These are phyloP conservation scores for Malania oleifera DNA, from an alignment of 164 flowering plant species.

Conservation along the genomic window DNA sequence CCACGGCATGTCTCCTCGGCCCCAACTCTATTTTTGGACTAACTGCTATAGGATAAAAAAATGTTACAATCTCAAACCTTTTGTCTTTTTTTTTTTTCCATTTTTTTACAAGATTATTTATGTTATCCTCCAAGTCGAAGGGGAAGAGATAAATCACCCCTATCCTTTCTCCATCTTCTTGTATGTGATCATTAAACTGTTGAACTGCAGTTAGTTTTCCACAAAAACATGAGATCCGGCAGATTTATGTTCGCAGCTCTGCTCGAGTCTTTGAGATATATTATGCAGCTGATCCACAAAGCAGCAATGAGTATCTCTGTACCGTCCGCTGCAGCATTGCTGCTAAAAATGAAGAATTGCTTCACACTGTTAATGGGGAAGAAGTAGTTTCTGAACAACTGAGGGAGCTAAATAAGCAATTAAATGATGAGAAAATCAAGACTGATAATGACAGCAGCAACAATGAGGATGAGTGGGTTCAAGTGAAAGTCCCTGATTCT, in stretches of 20 bases:
- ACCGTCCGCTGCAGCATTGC: slow-evolving; percentile 79
- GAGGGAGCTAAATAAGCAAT: slow-evolving; percentile 14
- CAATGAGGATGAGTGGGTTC: slow-evolving; percentile 83
- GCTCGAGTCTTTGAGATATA: slow-evolving; percentile 85
- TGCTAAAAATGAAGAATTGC: slow-evolving; percentile 30
- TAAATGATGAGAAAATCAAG: slow-evolving; percentile 15
- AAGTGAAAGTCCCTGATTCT: slow-evolving; percentile 49
- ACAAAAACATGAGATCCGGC: slow-evolving; percentile 54
- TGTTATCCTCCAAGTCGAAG: too few species aligned
- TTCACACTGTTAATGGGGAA: slow-evolving; percentile 19
- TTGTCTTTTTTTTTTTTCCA: neutral
- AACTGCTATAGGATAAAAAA: too few species aligned
- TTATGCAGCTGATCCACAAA: slow-evolving; percentile 29
- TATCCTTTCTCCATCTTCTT: neutral
- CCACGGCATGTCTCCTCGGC: too few species aligned
- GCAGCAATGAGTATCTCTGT: slow-evolving; percentile 69
- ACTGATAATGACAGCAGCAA: slow-evolving; percentile 20
- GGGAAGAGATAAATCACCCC: neutral
- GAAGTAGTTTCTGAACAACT: slow-evolving; percentile 18
- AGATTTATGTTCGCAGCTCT: slow-evolving; percentile 79
- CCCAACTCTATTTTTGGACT: too few species aligned
- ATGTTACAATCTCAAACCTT: neutral
- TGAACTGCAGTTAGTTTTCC: slow-evolving; percentile 55
- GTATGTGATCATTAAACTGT: neutral
- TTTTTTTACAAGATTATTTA: too few species aligned